A percentile compares a stretch with the other conserved stretches of the same genome.
Evolutionary conservation across 176 grass and related monocot genomes (phyloP).

Genomic region (Triticum urartu): DNA sequence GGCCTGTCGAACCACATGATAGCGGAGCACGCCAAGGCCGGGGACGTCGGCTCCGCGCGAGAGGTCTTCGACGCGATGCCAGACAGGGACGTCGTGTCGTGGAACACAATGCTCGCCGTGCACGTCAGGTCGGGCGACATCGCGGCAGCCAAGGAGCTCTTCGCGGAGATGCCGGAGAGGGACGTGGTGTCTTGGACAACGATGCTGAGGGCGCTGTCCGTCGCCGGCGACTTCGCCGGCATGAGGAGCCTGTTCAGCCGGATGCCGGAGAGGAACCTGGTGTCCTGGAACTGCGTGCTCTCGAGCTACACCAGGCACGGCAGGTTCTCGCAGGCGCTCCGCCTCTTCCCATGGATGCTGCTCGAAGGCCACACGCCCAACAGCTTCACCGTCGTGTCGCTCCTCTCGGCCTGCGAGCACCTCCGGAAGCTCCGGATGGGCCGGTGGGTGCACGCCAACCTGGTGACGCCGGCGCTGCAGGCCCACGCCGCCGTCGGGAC

Average conservation of each 20-base stretch:
- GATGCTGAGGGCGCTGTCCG: constrained; percentile 40
- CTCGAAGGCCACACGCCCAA: constrained; percentile 33
- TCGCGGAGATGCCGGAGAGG: constrained; percentile 36
- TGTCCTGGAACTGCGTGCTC: constrained; percentile 62
- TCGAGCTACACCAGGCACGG: constrained; percentile 43
- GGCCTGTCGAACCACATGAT: constrained; percentile 43
- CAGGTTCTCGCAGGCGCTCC: constrained; percentile 29
- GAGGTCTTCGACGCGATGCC: constrained; percentile 43
- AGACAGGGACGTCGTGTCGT: constrained; percentile 43
- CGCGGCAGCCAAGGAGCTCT: constrained; percentile 23
- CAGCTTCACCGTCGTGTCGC: constrained; percentile 29
- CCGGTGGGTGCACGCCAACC: constrained; percentile 53
- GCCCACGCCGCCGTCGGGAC: constrained; percentile 36
- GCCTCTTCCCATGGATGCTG: constrained; percentile 39
- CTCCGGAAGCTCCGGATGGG: constrained; percentile 37
- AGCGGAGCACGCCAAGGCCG: constrained; percentile 9
- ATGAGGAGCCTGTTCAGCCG: constrained; percentile 41
- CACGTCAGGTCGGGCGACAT: constrained; percentile 21
- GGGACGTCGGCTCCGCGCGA: constrained; percentile 10
- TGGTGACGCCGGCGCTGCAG: constrained; percentile 39
- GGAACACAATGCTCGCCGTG: constrained; percentile 47
- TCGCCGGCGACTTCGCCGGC: constrained; percentile 19
- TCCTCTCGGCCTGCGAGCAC: constrained; percentile 44
- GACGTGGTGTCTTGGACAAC: constrained; percentile 38
- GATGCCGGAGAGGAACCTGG: constrained; percentile 51